Evolutionary conservation across 2,329 filamentous ascomycete species (phyloP).

Genomic region (Hypoxylon sp.): DNA sequence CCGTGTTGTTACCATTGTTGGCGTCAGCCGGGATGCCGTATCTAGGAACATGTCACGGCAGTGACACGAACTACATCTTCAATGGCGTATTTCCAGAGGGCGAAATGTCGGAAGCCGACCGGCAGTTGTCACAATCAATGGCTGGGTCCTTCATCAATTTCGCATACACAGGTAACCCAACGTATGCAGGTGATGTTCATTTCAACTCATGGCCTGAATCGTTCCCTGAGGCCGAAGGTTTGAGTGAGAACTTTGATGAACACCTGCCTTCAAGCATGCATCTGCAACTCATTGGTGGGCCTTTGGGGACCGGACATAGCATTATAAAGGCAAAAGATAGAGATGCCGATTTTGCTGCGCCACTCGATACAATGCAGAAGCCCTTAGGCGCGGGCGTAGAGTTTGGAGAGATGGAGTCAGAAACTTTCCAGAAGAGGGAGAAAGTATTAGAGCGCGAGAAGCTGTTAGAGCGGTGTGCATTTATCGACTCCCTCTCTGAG

Average conservation of each 20-base stretch:
- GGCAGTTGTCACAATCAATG: not conserved
- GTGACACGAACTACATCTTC: slow-evolving; percentile 51
- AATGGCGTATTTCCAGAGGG: slow-evolving; percentile 46
- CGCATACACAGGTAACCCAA: slow-evolving; percentile 12
- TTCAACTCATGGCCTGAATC: slow-evolving; percentile 11
- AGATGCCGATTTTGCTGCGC: not conserved
- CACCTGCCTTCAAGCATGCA: not conserved
- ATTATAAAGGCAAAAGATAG: not conserved
- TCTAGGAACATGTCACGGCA: slow-evolving; percentile 47
- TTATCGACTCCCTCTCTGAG: not conserved
- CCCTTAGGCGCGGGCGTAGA: not conserved
- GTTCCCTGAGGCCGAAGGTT: not conserved
- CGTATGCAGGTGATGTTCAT: not conserved
- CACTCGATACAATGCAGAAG: not conserved
- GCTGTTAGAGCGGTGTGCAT: not conserved
- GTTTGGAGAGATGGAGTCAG: not conserved
- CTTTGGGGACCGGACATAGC: not conserved
- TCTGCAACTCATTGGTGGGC: not conserved
- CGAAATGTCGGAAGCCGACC: slow-evolving; percentile 31
- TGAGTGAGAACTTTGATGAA: not conserved
- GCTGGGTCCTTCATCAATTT: slow-evolving; percentile 3
- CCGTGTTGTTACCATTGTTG: slow-evolving; percentile 49
- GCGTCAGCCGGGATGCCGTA: slow-evolving; percentile 48
- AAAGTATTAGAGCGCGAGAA: not conserved
- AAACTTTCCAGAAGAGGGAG: not conserved